Evolutionary conservation across 257 asterid genomes (phyloP).

Genomic region (Petunia axillaris): DNA sequence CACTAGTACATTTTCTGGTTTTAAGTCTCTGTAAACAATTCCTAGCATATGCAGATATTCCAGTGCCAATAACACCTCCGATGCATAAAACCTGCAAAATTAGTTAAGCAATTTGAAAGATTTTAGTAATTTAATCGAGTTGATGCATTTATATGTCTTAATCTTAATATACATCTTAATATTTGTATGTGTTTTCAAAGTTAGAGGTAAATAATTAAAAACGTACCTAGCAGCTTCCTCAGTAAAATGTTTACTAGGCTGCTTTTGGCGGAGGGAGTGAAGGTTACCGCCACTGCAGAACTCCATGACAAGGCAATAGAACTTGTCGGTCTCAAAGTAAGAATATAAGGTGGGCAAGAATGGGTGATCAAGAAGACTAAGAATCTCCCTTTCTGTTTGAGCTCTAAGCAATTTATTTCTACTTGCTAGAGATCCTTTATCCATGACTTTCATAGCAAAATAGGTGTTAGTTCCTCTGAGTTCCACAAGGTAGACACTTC

Average conservation of each 20-base stretch:
- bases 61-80: constrained; percentile 71
- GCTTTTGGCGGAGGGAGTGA: constrained; percentile 78
- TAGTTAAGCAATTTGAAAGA: background rate
- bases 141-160: too few relatives aligned
- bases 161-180: too few relatives aligned
- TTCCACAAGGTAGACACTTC: constrained; percentile 83
- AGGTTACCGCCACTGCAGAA: constrained; percentile 90
- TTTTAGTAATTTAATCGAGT: too few relatives aligned
- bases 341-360: constrained; percentile 78
- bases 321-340: constrained; percentile 78
- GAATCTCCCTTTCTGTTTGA: constrained; percentile 83
- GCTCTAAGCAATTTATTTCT: constrained; percentile 77
- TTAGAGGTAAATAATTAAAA: too few relatives aligned
- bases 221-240: constrained; percentile 76
- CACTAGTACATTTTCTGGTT: constrained; percentile 83
- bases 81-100: constrained; percentile 69
- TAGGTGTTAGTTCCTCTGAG: constrained; percentile 61
- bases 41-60: constrained; percentile 92
- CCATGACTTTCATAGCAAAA: constrained; percentile 97
- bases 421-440: constrained; percentile 73
- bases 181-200: too few relatives aligned
- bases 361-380: constrained; percentile 83
- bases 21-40: constrained; percentile 75
- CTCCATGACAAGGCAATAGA: constrained; percentile 84
- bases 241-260: constrained; percentile 70